Base-by-base conservation (phyloP, 345 rosid species). In the Lepidium sativum region DNA sequence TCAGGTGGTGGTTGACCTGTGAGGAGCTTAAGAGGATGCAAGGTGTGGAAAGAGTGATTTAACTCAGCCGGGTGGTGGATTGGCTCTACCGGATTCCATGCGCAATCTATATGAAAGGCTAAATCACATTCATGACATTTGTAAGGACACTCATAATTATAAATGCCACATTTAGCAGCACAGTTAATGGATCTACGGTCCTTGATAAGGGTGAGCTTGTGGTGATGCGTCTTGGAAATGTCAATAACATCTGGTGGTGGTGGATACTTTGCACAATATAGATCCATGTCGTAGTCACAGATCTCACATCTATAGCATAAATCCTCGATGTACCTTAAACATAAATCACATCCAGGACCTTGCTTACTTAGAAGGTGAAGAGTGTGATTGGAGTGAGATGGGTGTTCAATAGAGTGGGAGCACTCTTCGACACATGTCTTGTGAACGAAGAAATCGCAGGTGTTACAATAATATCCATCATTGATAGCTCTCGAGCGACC, bases 221-320 rank as follows among this genome's bases (percentile, higher is more conserved):
- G 60, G 11, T 0, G 9, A 35, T 35, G 60, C 6, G 4, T 35
- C 31, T 34, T 42, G 6, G 13, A 34, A 5, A 9, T 11, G 3
- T 54, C 41, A 17, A 54, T 33, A 54, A 33, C 16, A 10, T 20
- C 17, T 11, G 31, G 60, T 35, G 60, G 60, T 35, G 60, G 60
- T 54, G 60, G 44, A 4, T 55, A 38, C 32, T 20, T 55, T 16
- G 17, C 60, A 55, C 60, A 55, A 12, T 37, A 4, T 9, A 25
- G 14, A 57, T 39, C 34, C 5, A 57, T 1, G 35, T 23, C 1
- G 18, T 39, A 21, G 1, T 5, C 0, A 25, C 35, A 23, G 2
- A 15, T 25, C 9, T 15, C 6, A 58, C 63, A 58, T 5, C 4
- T 6, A 25, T 40, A 40, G 9, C 2, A 5, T 9, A 41, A 14